Conservation (phyloP, 441 rosid species). For the Mallotus repandus region DNA sequence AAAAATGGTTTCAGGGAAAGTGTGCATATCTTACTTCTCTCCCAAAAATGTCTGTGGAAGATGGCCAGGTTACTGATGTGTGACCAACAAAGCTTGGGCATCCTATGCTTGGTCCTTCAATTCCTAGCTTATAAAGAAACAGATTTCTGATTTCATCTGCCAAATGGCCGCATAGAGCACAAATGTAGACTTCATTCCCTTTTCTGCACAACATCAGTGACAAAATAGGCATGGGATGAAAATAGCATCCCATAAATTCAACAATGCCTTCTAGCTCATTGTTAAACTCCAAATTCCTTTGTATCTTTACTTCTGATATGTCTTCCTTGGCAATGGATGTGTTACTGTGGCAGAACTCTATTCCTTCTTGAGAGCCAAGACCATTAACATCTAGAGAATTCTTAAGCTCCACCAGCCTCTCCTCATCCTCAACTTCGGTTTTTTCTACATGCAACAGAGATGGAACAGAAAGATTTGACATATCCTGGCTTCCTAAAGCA, state of each 20-base stretch:
- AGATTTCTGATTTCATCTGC: slow-evolving; percentile 47
- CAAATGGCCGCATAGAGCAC: slow-evolving; percentile 56
- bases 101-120: slow-evolving; percentile 52
- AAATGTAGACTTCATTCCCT: slow-evolving; percentile 59
- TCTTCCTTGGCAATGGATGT: slow-evolving; percentile 29
- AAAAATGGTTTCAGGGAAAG: slow-evolving; percentile 7
- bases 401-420: slow-evolving; percentile 31
- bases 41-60: slow-evolving; percentile 38
- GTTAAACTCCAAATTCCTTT: slow-evolving; percentile 36
- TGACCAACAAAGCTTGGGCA: slow-evolving; percentile 74
- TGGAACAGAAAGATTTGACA: slow-evolving; percentile 30
- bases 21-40: slow-evolving; percentile 41
- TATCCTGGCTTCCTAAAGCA: slow-evolving; percentile 28
- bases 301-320: slow-evolving; percentile 36
- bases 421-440: slow-evolving; percentile 24
- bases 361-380: slow-evolving; percentile 33
- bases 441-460: slow-evolving; percentile 30
- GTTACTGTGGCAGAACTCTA: slow-evolving; percentile 24
- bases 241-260: slow-evolving; percentile 75
- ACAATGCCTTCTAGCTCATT: slow-evolving; percentile 44
- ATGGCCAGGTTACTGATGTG: slow-evolving; percentile 50
- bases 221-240: slow-evolving; percentile 61
- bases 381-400: slow-evolving; percentile 25
- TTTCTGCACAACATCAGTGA: slow-evolving; percentile 49
- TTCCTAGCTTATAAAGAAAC: slow-evolving; percentile 60